phyloP scores from a whole-genome alignment of 1,284 basidiomycete species.

The Takashimella tepidaria region DNA sequence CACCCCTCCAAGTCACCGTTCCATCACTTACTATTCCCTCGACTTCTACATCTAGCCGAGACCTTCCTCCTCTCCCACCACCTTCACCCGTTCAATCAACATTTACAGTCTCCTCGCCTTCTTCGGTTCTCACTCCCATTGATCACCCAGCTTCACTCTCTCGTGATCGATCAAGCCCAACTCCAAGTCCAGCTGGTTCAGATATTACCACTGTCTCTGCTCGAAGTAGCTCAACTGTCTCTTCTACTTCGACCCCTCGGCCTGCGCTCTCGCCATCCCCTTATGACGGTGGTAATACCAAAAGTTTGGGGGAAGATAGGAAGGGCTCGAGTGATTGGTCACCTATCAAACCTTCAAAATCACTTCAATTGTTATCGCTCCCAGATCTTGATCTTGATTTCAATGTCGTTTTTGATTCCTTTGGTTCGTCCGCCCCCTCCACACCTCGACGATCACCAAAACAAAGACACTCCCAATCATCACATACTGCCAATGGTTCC shows the following conservation, averaged over 20 bases:
- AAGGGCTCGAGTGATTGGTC: conserved; percentile 7
- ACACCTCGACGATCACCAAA: conserved; percentile 20
- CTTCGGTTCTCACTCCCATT: conserved; percentile 2
- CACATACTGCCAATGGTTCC: conserved; percentile 6
- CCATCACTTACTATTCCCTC: not conserved
- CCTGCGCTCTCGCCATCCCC: not conserved
- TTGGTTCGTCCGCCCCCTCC: conserved; percentile 29
- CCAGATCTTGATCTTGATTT: conserved; percentile 46
- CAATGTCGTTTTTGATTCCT: conserved; percentile 28
- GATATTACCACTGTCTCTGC: conserved; percentile 3
- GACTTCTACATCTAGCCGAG: not conserved
- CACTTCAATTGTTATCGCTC: conserved; percentile 37
- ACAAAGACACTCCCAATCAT: not conserved
- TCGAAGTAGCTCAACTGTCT: not conserved
- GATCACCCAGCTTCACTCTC: not conserved
- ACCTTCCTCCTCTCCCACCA: conserved; percentile 9
- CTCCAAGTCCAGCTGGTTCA: conserved; percentile 14
- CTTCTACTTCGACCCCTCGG: not conserved
- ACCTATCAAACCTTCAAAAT: conserved; percentile 24
- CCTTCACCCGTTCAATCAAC: conserved; percentile 12
- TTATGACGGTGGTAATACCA: not conserved
- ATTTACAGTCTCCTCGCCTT: conserved; percentile 4
- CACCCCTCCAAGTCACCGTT: not conserved
- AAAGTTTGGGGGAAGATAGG: not conserved
- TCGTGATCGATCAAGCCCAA: conserved; percentile 6